Base-by-base conservation (phyloP, 768 basidiomycete species). In the Auriscalpium orientale region DNA sequence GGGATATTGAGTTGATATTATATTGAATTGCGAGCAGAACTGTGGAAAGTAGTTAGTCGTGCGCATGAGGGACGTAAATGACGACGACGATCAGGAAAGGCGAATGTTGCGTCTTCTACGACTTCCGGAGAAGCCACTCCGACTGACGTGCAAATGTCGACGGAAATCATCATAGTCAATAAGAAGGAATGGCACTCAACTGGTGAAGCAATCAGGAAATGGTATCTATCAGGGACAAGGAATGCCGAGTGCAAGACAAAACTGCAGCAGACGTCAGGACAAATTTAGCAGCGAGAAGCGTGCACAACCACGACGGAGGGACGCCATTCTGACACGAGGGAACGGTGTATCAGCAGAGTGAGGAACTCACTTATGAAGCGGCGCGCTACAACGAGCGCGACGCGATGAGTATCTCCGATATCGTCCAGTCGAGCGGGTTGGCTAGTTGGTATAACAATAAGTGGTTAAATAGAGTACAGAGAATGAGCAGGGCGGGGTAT, bases 101-200 rank as follows among this genome's bases (percentile, higher is more conserved):
- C 20, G 12, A 34, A 55, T 34, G 21, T 59, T 47, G 43, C 62
- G 56, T 66, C 58, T 35, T 47, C 16, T 47, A 49, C 54, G 56
- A 48, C 55, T 38, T 40, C 20, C 59, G 36, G 46, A 40, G 47
- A 47, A 37, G 22, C 53, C 58, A 60, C 64, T 77, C 75, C 71
- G 74, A 68, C 75, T 73, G 75, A 76, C 72, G 73, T 76, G 75
- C 74, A 76, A 75, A 75, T 72, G 38, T 55, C 48, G 54, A 55
- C 35, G 10, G 10, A 15, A 8, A 21, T 53, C 52, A 53, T 53
- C 52, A 16, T 45, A 9, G 34, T 21, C 6, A 21, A 20, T 37
- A 13, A 15, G 28, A 28, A 28, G 28, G 28, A 28, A 28, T 28
- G 28, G 28, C 28, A 28, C 28, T 28, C 28, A 28, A 28, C 28